These are phyloP conservation scores for Picea sitchensis DNA, from an alignment of 75 land plant genomes.

Conservation along the genomic window DNA sequence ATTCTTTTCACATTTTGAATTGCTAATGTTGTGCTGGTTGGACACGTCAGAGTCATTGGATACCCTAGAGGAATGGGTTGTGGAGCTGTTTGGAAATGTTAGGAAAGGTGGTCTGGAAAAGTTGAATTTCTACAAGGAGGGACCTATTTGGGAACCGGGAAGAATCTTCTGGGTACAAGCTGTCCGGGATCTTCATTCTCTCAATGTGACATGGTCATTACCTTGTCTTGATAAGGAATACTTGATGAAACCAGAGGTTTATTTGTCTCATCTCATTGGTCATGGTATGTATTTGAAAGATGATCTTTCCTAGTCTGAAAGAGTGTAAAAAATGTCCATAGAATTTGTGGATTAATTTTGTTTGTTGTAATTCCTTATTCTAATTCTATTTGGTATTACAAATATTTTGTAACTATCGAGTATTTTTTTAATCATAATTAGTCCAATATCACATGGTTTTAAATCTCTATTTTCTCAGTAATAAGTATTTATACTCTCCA, in stretches of 20 bases:
- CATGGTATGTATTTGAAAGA: slow-evolving; percentile 57
- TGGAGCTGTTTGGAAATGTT: slow-evolving; percentile 68
- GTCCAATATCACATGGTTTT: not conserved
- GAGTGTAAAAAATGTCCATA: not conserved
- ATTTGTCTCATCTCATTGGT: slow-evolving; percentile 91
- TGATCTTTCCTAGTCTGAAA: not conserved
- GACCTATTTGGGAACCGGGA: slow-evolving; percentile 84
- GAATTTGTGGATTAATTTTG: not conserved
- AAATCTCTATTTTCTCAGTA: not conserved
- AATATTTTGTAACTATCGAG: not conserved
- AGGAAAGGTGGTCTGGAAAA: slow-evolving; percentile 32
- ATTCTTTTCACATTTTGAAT: no score
- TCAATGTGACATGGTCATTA: slow-evolving; percentile 80
- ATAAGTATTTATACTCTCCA: not conserved
- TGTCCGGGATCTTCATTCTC: slow-evolving; percentile 79
- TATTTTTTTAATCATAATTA: not conserved
- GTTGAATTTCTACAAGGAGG: slow-evolving; percentile 24
- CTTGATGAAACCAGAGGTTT: slow-evolving; percentile 88
- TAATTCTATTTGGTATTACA: not conserved
- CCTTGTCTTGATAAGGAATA: slow-evolving; percentile 77
- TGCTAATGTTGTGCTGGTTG: not conserved
- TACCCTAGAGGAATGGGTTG: slow-evolving; percentile 76
- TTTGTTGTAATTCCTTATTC: not conserved
- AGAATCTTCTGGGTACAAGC: slow-evolving; percentile 71
- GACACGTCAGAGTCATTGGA: slow-evolving; percentile 68